Evolutionary conservation across 306 rosid species (phyloP), one percentile per base, ranked within the genome.

Genomic region (Pyrus communis): DNA sequence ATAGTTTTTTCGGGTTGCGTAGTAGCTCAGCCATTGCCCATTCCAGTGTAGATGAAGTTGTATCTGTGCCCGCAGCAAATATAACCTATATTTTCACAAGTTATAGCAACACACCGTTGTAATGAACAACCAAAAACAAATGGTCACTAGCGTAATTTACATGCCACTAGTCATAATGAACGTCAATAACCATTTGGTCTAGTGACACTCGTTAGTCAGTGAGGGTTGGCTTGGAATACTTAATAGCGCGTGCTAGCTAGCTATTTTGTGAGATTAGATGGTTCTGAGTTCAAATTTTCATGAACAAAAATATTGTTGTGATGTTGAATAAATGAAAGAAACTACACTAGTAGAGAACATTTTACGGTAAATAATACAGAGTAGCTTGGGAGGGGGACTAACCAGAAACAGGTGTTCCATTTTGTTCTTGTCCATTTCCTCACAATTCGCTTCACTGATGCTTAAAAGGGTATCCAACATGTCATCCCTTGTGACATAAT

Each of bases 51-150:
- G 69, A 30, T 18, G 23, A 15, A 3, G 69, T 64, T 38, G 82
- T 79, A 2, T 74, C 78, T 0, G 54, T 79, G 8, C 78, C 78
- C 7, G 74, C 78, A 10, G 0, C 19, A 74, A 79, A 79, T 31
- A 79, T 35, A 58, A 27, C 82, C 80, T 76, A 15, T 4, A 35
- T 11, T 3, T 49, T 35, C 40, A 35, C 40, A 35, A 35, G 40
- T 35, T 35, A 6, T 35, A 7, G 40, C 25, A 1, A 59, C 61
- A 57, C n/a, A 57, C 21, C 11, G n/a, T 18, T 17, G 22, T 52
- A 52, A 18, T 18, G n/a, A 52, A 6, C 58, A 52, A 52, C 8
- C 58, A 52, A 35, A 35, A 35, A 1, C 40, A 35, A 35, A 35
- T 35, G 40, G 40, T 35, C 7, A 35, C 40, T 35, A 6, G 9